These are phyloP conservation scores for Whalleya microplaca DNA, from an alignment of 2,329 filamentous ascomycete genomes.

Conservation along the genomic window DNA sequence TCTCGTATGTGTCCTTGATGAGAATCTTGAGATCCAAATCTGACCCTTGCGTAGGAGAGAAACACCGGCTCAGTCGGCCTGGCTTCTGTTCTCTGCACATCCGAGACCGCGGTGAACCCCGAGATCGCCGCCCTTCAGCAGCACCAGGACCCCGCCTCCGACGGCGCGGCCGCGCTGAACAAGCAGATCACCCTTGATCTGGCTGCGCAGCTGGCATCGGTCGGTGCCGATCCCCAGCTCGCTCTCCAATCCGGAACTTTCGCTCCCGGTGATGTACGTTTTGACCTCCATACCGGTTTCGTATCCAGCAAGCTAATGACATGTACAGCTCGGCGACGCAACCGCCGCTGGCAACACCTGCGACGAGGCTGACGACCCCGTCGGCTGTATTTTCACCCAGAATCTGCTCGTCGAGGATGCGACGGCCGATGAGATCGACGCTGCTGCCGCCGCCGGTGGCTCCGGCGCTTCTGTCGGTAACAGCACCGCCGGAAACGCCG, in stretches of 20 bases:
- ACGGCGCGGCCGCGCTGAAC: constrained; percentile 59
- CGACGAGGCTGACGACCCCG: constrained; percentile 50
- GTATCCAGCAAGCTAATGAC: not conserved
- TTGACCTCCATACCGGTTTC: constrained; percentile 19
- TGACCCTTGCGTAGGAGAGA: constrained; percentile 47
- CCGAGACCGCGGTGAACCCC: constrained; percentile 61
- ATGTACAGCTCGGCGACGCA: constrained; percentile 35
- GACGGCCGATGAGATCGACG: constrained; percentile 55
- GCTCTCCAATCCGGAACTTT: constrained; percentile 68
- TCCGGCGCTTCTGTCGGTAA: constrained; percentile 2
- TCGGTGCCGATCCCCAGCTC: constrained; percentile 65
- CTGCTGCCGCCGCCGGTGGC: constrained; percentile 48
- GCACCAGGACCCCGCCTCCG: constrained; percentile 69
- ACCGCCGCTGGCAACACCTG: constrained; percentile 57
- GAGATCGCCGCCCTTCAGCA: constrained; percentile 67
- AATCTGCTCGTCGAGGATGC: constrained; percentile 59
- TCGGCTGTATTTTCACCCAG: constrained; percentile 60
- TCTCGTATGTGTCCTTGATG: constrained; percentile 56
- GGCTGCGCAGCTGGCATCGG: constrained; percentile 60
- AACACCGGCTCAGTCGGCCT: constrained; percentile 63
- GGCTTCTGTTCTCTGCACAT: constrained; percentile 59
- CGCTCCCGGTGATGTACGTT: constrained; percentile 57
- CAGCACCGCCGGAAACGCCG: constrained; percentile 6
- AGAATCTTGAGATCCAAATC: not conserved
- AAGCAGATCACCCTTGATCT: constrained; percentile 63